Evolutionary conservation across 2,329 filamentous ascomycete genomes (phyloP).

Genomic region (Bretziella fagacearum): DNA sequence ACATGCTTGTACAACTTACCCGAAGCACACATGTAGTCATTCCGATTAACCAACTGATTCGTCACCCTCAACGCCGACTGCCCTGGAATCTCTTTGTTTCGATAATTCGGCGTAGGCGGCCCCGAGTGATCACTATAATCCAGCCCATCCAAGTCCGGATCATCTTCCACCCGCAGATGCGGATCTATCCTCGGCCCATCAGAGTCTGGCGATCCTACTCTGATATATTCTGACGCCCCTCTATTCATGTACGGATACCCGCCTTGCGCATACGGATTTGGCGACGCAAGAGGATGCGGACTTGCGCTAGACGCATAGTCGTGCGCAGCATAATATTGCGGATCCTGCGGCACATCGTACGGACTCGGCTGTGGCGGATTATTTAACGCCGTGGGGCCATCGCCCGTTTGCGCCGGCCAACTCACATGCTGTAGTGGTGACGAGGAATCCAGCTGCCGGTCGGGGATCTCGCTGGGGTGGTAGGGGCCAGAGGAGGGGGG

Average conservation of each 20-base stretch:
- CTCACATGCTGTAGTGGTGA: no score
- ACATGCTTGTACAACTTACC: slow-evolving; percentile 27
- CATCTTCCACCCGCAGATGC: slow-evolving; percentile 4
- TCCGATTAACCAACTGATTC: slow-evolving; percentile 35
- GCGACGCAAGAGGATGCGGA: background rate
- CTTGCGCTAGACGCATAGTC: background rate
- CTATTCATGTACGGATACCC: background rate
- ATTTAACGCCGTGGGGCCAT: background rate
- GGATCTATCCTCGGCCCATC: background rate
- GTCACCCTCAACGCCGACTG: slow-evolving; percentile 9
- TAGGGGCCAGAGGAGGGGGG: background rate
- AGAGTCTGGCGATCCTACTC: background rate
- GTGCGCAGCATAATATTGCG: background rate
- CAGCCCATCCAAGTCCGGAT: slow-evolving; percentile 27
- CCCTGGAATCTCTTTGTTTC: slow-evolving; percentile 3
- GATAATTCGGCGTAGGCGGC: slow-evolving; percentile 7
- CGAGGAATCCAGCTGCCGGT: no score
- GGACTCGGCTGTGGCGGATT: slow-evolving; percentile 1
- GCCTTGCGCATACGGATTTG: background rate
- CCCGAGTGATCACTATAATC: slow-evolving; percentile 19
- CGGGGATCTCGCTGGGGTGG: no score
- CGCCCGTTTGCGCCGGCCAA: no score
- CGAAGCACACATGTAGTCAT: slow-evolving; percentile 49
- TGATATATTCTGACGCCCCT: background rate
- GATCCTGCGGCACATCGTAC: background rate